Percentiles rank a stretch among this genome's conserved stretches.
Evolutionary conservation across 768 basidiomycete genomes (phyloP).

Genomic region (Amanita inopinata): DNA sequence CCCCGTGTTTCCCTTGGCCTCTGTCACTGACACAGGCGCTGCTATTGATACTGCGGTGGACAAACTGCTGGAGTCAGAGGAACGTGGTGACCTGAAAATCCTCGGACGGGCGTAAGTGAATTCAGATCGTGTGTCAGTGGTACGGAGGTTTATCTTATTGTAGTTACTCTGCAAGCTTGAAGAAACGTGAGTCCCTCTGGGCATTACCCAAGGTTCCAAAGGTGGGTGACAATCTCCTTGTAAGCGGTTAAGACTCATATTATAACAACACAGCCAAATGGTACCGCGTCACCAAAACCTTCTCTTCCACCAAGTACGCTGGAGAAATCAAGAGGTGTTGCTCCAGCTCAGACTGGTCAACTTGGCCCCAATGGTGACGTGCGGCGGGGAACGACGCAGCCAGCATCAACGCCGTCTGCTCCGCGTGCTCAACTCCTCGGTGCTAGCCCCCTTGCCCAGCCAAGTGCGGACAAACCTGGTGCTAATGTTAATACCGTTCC

Average conservation of each 20-base stretch:
- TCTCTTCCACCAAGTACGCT: constrained; percentile 17
- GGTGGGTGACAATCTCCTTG: constrained; percentile 13
- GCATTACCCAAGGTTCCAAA: constrained; percentile 21
- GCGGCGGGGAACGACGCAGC: constrained; percentile 26
- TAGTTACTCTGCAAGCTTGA: constrained; percentile 68
- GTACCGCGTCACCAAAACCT: constrained; percentile 24
- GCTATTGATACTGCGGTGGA: constrained; percentile 53
- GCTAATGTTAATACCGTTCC: constrained; percentile 8
- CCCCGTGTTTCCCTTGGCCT: constrained; percentile 74
- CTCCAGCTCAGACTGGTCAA: not conserved
- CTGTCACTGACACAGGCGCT: constrained; percentile 44
- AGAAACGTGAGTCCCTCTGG: constrained; percentile 62
- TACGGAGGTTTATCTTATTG: constrained; percentile 3
- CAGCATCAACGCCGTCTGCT: constrained; percentile 39
- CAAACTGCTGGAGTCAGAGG: constrained; percentile 61
- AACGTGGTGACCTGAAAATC: constrained; percentile 77
- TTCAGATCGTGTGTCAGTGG: constrained; percentile 4
- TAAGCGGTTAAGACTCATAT: not conserved
- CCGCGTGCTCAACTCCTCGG: constrained; percentile 46
- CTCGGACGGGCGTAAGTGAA: constrained; percentile 60
- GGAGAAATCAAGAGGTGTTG: constrained; percentile 1
- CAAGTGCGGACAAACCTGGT: constrained; percentile 17
- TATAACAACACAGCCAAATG: constrained; percentile 18
- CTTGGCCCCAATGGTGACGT: constrained; percentile 17
- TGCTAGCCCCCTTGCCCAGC: constrained; percentile 17